Evolutionary conservation across 225 moss, liverwort and hornwort species (phyloP), one percentile per base, ranked within the genome.

Genomic region (Sphagnum tenellum): DNA sequence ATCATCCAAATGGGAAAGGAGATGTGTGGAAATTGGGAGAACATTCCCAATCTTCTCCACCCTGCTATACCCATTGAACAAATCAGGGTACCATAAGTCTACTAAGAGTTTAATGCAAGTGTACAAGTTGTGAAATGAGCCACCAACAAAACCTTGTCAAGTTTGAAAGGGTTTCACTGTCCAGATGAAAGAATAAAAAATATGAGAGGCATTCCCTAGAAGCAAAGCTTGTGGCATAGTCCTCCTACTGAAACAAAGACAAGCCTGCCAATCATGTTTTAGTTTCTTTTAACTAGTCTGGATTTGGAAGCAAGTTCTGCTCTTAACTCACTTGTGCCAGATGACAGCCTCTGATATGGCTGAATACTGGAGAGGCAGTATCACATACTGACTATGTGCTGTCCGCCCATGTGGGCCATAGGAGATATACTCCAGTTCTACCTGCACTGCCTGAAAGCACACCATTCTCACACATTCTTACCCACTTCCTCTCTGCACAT

Each of bases 341-440:
- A 69, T 67, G 47, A 63, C n/a, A 55, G 69, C 70, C 55, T 64
- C 78, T 68, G 67, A 67, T 55, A 63, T 69, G 12, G 69, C 74
- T 59, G 71, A 46, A 73, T 75, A 88, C 13, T 80, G 84, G 44
- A 93, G 72, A 59, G 92, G 92, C 67, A 98, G 66, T 66, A 98
- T 66, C 47, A 89, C 81, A 67, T 98, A 87, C 76, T 98, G 96
- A 59, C 71, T 73, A 79, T 90, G 93, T 65, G 73, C 59, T 57
- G 78, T 87, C 58, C 90, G 85, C 47, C 98, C 98, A 77, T 98
- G 93, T 8, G 98, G 98, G 58, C 98, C 98, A 67, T 98, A 98
- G 53, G 90, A 89, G n/a, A 93, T 70, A 68, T 90, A 93, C 49
- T 87, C 76, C 47, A 98, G 72, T 63, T 93, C 90, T 71, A 98